These are phyloP conservation scores for Austroboletus festivus DNA, from an alignment of 768 basidiomycete species.

Conservation along the genomic window DNA sequence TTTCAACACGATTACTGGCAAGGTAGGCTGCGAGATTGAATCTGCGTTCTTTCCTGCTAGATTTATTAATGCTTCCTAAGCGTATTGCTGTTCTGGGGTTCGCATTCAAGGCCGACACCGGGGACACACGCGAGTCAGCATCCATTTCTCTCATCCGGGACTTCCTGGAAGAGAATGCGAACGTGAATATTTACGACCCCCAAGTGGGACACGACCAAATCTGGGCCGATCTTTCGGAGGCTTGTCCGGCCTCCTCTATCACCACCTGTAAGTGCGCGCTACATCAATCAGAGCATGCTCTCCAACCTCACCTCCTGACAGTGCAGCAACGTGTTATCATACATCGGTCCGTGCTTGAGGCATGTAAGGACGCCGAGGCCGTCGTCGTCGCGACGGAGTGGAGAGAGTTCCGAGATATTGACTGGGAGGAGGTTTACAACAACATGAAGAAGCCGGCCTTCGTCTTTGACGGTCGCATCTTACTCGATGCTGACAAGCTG, in stretches of 20 bases:
- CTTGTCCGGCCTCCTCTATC: constrained; percentile 58
- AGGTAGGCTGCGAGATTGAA: constrained; percentile 46
- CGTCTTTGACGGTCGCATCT: constrained; percentile 89
- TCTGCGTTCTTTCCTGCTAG: neutral
- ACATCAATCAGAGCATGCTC: neutral
- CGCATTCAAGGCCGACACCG: constrained; percentile 99
- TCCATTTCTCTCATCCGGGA: constrained; percentile 92
- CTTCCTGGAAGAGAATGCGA: constrained; percentile 87
- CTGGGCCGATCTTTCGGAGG: constrained; percentile 75
- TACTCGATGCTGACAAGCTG: constrained; percentile 79
- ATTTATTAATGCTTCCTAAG: constrained; percentile 34
- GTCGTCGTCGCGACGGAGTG: constrained; percentile 96
- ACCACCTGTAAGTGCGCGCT: constrained; percentile 49
- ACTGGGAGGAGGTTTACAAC: constrained; percentile 84
- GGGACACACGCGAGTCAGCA: constrained; percentile 97
- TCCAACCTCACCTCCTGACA: constrained; percentile 25
- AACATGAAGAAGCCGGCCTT: constrained; percentile 98
- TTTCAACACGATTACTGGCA: constrained; percentile 97
- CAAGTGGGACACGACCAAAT: constrained; percentile 85
- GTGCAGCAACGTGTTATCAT: constrained; percentile 91
- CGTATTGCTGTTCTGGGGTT: constrained; percentile 96
- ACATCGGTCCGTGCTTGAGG: constrained; percentile 73
- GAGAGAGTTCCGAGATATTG: constrained; percentile 92
- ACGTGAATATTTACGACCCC: constrained; percentile 89
- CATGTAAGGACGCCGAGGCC: constrained; percentile 86